Evolutionary conservation across 129 eudicot species (phyloP).

Genomic region (Flaveria ramosissima): DNA sequence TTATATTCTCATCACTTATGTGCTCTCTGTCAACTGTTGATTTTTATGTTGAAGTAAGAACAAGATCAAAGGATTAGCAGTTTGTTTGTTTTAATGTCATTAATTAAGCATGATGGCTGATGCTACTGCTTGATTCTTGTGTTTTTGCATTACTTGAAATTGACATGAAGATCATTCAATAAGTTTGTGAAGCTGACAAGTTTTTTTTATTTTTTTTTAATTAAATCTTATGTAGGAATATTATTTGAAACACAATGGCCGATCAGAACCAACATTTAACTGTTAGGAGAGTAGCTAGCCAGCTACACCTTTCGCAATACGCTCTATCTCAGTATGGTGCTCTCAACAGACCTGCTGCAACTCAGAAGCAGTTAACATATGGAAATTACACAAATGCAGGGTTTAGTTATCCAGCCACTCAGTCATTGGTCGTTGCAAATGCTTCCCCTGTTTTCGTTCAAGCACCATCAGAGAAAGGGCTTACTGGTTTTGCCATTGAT

Average conservation of each 20-base stretch:
- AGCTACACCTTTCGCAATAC: background rate
- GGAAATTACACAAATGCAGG: conserved; percentile 18
- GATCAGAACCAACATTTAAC: conserved; percentile 19
- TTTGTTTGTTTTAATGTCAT: background rate
- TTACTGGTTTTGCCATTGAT: conserved; percentile 28
- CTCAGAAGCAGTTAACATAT: conserved; percentile 20
- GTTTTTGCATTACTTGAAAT: background rate
- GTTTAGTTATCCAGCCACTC: conserved; percentile 1
- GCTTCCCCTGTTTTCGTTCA: conserved; percentile 27
- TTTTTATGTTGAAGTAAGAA: background rate
- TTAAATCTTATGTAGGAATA: background rate
- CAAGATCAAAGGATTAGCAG: too few species aligned
- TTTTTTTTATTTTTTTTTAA: too few species aligned
- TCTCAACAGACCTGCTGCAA: conserved; percentile 10
- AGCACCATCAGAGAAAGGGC: conserved; percentile 37
- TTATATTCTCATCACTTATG: background rate
- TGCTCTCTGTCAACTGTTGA: background rate
- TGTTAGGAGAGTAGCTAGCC: conserved; percentile 19
- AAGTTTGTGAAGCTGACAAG: background rate
- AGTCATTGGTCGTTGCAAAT: conserved; percentile 27
- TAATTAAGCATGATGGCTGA: background rate
- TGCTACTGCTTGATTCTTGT: background rate
- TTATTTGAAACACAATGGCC: background rate
- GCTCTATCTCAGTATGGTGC: conserved; percentile 2
- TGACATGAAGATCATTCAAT: background rate